These are phyloP conservation scores for Centrapalus pauciflorus DNA, from an alignment of 129 eudicot genomes.

Conservation along the genomic window DNA sequence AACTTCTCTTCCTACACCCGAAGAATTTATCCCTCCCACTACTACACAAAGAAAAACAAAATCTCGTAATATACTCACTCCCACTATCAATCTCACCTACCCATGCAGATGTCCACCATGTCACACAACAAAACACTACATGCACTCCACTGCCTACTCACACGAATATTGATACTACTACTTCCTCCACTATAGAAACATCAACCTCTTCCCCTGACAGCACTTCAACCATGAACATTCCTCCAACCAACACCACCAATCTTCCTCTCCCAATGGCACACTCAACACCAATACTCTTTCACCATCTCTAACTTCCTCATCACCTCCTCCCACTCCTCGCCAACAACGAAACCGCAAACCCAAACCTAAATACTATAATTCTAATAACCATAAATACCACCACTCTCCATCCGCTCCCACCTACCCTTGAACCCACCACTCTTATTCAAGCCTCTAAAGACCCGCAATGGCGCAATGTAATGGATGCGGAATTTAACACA, in stretches of 20 bases:
- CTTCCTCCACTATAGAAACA: not conserved
- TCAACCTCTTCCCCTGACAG: not conserved
- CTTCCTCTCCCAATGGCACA: not conserved
- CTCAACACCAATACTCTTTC: not conserved
- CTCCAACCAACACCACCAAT: not conserved
- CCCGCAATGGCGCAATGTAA: too few relatives aligned
- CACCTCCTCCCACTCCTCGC: not conserved
- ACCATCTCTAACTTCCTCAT: not conserved
- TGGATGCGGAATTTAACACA: too few relatives aligned
- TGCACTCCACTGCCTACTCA: not conserved
- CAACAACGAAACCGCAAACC: not conserved
- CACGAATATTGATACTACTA: not conserved
- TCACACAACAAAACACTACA: not conserved
- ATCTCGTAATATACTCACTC: not conserved
- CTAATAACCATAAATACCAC: not conserved
- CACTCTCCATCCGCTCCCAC: not conserved
- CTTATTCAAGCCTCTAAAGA: too few relatives aligned
- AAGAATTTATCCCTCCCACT: not conserved
- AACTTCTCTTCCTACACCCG: not conserved
- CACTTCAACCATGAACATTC: not conserved
- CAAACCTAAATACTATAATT: not conserved
- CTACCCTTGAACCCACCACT: too few relatives aligned
- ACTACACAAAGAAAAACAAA: not conserved
- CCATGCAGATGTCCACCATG: not conserved
- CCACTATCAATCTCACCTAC: not conserved